phyloP scores from a whole-genome alignment of 2,329 filamentous ascomycete genomes.

The Epichloe scottii region DNA sequence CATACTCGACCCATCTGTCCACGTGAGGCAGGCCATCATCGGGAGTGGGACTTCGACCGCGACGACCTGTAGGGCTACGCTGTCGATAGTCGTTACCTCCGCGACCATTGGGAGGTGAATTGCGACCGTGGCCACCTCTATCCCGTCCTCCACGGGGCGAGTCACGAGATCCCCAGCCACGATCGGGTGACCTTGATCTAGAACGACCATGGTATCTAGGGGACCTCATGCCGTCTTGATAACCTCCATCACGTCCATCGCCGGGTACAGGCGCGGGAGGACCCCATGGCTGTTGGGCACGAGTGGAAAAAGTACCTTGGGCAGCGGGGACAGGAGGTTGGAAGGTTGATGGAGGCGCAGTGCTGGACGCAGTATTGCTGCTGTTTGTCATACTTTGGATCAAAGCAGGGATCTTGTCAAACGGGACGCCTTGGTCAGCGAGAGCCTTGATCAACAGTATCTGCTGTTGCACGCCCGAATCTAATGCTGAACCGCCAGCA shows the following conservation, averaged over 20 bases:
- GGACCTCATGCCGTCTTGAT: slow-evolving; percentile 48
- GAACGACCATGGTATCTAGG: slow-evolving; percentile 50
- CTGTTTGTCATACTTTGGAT: slow-evolving; percentile 40
- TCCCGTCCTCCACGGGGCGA: slow-evolving; percentile 50
- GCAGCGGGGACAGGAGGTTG: slow-evolving; percentile 28
- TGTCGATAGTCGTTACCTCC: slow-evolving; percentile 68
- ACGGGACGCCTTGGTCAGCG: slow-evolving; percentile 59
- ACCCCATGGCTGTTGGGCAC: slow-evolving; percentile 21
- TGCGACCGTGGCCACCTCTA: slow-evolving; percentile 64
- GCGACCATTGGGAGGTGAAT: slow-evolving; percentile 34
- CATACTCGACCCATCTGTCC: slow-evolving; percentile 68
- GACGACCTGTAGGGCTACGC: slow-evolving; percentile 64
- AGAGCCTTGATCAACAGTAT: slow-evolving; percentile 64
- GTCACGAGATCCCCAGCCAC: slow-evolving; percentile 54
- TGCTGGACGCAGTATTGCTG: slow-evolving; percentile 20
- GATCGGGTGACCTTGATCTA: slow-evolving; percentile 68
- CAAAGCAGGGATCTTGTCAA: slow-evolving; percentile 59
- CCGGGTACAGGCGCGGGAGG: slow-evolving; percentile 19
- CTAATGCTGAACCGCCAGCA: slow-evolving; percentile 26
- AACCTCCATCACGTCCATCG: slow-evolving; percentile 44
- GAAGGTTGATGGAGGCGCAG: slow-evolving; percentile 20
- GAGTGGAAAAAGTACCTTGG: slow-evolving; percentile 29
- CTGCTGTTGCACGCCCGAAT: slow-evolving; percentile 53
- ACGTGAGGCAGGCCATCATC: slow-evolving; percentile 21
- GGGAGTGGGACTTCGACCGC: slow-evolving; percentile 51